Conservation (phyloP, 2,329 filamentous ascomycete genomes). For the Cordyceps javanica region DNA sequence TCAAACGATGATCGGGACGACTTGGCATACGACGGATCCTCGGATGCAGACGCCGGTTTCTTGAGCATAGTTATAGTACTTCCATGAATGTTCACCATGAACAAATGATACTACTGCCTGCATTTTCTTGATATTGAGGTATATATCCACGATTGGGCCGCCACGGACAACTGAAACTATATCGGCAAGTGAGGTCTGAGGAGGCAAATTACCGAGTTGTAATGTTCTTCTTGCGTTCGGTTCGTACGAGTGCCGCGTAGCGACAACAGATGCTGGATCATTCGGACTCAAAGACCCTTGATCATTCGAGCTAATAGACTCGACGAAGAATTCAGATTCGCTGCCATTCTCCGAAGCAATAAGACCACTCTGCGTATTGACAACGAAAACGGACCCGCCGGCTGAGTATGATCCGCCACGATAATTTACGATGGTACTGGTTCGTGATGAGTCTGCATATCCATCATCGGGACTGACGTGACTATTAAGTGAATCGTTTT, state of each 20-base stretch:
- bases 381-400: not conserved
- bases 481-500: not conserved
- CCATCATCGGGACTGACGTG: not conserved
- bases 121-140: conserved; percentile 52
- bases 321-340: conserved; percentile 1
- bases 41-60: conserved; percentile 63
- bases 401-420: not conserved
- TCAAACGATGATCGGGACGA: not conserved
- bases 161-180: conserved; percentile 60
- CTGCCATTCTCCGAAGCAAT: not conserved
- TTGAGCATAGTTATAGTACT: conserved; percentile 60
- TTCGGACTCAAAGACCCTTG: not conserved
- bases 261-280: not conserved
- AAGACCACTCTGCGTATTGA: not conserved
- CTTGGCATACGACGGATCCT: conserved; percentile 23
- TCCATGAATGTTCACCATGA: conserved; percentile 52
- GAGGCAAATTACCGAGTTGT: conserved; percentile 55
- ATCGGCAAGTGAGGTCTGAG: conserved; percentile 58
- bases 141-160: conserved; percentile 64
- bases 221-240: conserved; percentile 49
- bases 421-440: conserved; percentile 1
- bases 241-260: conserved; percentile 24
- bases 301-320: not conserved
- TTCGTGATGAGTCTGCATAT: not conserved
- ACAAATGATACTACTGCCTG: conserved; percentile 65